phyloP scores from a whole-genome alignment of 108 stramenopile species.

The Skeletonema potamos region DNA sequence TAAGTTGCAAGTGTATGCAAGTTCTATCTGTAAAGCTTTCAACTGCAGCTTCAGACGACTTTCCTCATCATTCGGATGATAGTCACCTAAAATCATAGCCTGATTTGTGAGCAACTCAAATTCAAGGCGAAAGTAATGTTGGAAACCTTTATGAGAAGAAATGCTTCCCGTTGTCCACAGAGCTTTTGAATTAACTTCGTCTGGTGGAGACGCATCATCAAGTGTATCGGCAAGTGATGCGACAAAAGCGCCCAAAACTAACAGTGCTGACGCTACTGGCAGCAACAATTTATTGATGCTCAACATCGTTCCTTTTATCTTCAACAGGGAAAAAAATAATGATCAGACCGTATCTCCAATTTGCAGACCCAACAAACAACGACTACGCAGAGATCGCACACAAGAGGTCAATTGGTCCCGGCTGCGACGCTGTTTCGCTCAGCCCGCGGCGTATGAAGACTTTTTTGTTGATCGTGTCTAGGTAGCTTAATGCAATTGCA shows the following conservation, averaged over 20 bases:
- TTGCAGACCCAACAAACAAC: too few relatives aligned
- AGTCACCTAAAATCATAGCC: not conserved
- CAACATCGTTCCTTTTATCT: too few relatives aligned
- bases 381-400: too few relatives aligned
- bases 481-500: too few relatives aligned
- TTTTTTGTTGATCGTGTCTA: too few relatives aligned
- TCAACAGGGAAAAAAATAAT: too few relatives aligned
- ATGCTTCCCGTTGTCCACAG: not conserved
- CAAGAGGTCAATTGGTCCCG: too few relatives aligned
- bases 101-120: not conserved
- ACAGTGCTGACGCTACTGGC: too few relatives aligned
- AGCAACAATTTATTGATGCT: not conserved
- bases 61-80: not conserved
- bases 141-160: not conserved
- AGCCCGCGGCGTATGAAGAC: too few relatives aligned
- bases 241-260: not conserved
- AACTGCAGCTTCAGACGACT: conserved; percentile 1
- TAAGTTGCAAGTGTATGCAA: not conserved
- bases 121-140: not conserved
- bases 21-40: conserved; percentile 8
- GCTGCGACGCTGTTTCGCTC: too few relatives aligned
- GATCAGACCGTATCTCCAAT: too few relatives aligned
- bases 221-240: not conserved
- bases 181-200: not conserved
- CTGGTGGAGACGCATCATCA: not conserved